Base-by-base conservation (phyloP, 108 stramenopile genomes). In the Hondaea fermentalgiana region DNA sequence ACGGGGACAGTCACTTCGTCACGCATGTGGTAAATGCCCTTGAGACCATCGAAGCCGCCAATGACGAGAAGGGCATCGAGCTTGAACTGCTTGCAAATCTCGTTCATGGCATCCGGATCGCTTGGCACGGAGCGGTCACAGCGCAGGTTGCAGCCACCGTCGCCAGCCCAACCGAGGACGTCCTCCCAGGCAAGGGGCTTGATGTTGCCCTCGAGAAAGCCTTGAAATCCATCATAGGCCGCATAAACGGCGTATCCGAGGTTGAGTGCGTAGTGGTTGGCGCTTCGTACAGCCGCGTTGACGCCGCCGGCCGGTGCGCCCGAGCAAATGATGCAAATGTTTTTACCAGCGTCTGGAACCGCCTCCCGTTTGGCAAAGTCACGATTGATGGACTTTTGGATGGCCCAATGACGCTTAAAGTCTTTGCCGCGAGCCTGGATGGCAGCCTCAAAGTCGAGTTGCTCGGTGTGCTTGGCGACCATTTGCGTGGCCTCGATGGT, bases 301-400 rank as follows among this genome's bases (percentile, higher is more conserved):
- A 83, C 49, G 51, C 76, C 76, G 19, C 76, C 76, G n/a, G 76
- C 76, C 44, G 76, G 76, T 14, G 76, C 76, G 51, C 76, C 76
- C 10, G 76, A 53, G 51, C 76, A 83, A 17, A 83, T 53, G 76
- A 83, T 83, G 76, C 45, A 53, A 35, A 83, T 83, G 45, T 47
- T 83, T 23, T 83, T 83, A 12, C 76, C 76, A 35, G 76, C 2
- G 51, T 83, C 5, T 8, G 64, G 64, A 5, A 69, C 42, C 8
- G 64, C 64, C 42, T 69, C 64, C 8, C 51, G 76, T 45, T 83
- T 83, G 45, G 76, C 76, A 45, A 53, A n/a, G 51, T 83, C 76
- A 35, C 76, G 76, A 53, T 83, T 83, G 76, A 83, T 83, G 4
- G 76, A 47, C 76, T 83, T 83, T 28, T 53, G 51, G 4, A 53